A percentile compares a stretch with the other conserved stretches of the same genome.
These are phyloP conservation scores for Sphenostylis stenocarpa DNA, from an alignment of 306 rosid genomes.

Conservation along the genomic window DNA sequence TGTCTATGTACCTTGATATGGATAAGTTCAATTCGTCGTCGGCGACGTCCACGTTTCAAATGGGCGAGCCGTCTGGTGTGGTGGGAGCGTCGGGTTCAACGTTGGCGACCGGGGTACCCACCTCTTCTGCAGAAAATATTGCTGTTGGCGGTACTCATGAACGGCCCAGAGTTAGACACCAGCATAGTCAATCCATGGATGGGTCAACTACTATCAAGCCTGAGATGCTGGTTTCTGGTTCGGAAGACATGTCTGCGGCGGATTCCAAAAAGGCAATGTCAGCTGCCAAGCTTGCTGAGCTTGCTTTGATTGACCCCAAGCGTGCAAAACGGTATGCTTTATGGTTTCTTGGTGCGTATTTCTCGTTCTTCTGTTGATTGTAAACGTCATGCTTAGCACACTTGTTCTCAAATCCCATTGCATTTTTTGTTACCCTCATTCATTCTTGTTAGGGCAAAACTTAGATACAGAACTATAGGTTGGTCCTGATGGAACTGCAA, in stretches of 20 bases:
- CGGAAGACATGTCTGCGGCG: conserved; percentile 66
- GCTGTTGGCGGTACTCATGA: conserved; percentile 49
- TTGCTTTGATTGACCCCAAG: conserved; percentile 88
- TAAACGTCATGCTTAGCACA: background rate
- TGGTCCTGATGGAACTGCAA: too few species aligned
- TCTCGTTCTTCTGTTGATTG: background rate
- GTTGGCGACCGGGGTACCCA: conserved; percentile 35
- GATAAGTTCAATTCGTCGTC: conserved; percentile 87
- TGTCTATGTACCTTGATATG: conserved; percentile 94
- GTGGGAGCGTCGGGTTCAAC: conserved; percentile 21
- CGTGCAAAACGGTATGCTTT: conserved; percentile 82
- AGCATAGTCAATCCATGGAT: conserved; percentile 98
- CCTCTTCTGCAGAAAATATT: conserved; percentile 49
- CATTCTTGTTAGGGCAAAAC: background rate
- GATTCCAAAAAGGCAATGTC: conserved; percentile 86
- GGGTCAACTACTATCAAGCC: conserved; percentile 82
- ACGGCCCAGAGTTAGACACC: conserved; percentile 89
- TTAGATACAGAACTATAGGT: too few species aligned
- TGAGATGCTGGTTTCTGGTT: conserved; percentile 74
- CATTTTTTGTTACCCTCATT: background rate
- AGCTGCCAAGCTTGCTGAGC: conserved; percentile 91
- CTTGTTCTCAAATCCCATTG: background rate
- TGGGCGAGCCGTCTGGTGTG: conserved; percentile 64
- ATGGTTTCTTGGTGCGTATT: background rate
- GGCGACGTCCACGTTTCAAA: conserved; percentile 66